phyloP scores from a whole-genome alignment of 1,284 basidiomycete genomes.

The Puccinia coronata region DNA sequence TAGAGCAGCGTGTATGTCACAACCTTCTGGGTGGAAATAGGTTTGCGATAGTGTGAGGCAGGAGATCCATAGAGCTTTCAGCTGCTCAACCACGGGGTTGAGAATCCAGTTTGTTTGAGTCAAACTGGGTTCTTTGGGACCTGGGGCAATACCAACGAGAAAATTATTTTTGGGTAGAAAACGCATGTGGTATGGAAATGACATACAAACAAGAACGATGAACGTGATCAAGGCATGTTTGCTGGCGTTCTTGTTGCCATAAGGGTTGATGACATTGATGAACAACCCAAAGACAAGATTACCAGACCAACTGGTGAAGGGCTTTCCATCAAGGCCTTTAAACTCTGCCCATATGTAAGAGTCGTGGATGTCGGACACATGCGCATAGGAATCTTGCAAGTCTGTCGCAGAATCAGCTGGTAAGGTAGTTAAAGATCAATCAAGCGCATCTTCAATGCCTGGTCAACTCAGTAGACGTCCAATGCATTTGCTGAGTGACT shows the following conservation, averaged over 20 bases:
- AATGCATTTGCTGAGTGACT: no score
- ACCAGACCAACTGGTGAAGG: background rate
- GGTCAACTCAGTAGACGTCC: background rate
- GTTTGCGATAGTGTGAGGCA: constrained; percentile 53
- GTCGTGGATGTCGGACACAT: constrained; percentile 22
- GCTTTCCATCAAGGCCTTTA: background rate
- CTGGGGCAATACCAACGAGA: constrained; percentile 60
- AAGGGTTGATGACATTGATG: constrained; percentile 35
- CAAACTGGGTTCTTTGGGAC: constrained; percentile 51
- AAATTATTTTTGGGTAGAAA: constrained; percentile 60
- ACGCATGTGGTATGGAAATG: constrained; percentile 56
- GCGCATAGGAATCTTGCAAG: no score
- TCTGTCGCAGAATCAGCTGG: background rate
- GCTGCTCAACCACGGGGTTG: constrained; percentile 56
- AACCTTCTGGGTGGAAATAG: background rate
- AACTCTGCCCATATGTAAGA: constrained; percentile 19
- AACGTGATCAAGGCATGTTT: constrained; percentile 32
- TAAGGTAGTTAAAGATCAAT: background rate
- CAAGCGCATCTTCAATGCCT: constrained; percentile 26
- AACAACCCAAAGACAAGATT: constrained; percentile 38
- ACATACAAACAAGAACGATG: constrained; percentile 11
- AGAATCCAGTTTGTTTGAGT: constrained; percentile 57
- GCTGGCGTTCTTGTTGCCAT: constrained; percentile 3
- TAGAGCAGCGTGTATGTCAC: constrained; percentile 5
- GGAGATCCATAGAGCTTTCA: constrained; percentile 56